Evolutionary conservation across 139 green algal species (phyloP), one percentile per base, ranked within the genome.

Genomic region (Zygnema circumcarinatum): DNA sequence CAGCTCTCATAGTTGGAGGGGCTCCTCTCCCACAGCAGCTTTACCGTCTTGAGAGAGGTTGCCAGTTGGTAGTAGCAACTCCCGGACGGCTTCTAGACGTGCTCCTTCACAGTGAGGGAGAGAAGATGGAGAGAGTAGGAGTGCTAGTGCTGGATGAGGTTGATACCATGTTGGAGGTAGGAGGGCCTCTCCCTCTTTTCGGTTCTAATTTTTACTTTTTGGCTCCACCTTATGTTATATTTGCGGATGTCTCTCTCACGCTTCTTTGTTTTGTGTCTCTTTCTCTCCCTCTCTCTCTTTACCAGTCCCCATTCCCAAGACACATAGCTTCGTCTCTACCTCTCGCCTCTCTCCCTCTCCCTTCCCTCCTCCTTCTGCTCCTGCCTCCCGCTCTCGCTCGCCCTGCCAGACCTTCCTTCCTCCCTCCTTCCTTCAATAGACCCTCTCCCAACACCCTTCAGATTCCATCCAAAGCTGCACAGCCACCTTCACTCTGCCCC

Each of bases 111-210:
- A 38, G 33, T 42, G 42, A 85, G 31, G 42, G 32, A 33, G n/a
- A 29, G n/a, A n/a, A n/a, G n/a, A 29, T 87, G 3, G 0, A 52
- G 35, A 52, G 35, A 29, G 74, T 47, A 32, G 32, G 3, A 53
- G 29, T 80, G 29, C 38, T 85, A n/a, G 78, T 85, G 25, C 29
- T 85, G 29, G 78, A 85, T 33, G 78, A 85, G 40, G 78, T 85
- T 25, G 78, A 85, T 80, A 53, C 40, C 39, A 85, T 85, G 78
- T 38, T 85, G 29, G 52, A 85, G 78, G 78, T 85, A 1, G 29
- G 78, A 69, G n/a, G n/a, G n/a, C n/a, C n/a, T n/a, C n/a, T n/a
- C n/a, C n/a, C n/a, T n/a, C n/a, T n/a, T n/a, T n/a, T n/a, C n/a
- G n/a, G n/a, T n/a, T n/a, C n/a, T n/a, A n/a, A n/a, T n/a, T n/a